Conservation (phyloP, 148 eudicot genomes). For the Camellia sinensis region DNA sequence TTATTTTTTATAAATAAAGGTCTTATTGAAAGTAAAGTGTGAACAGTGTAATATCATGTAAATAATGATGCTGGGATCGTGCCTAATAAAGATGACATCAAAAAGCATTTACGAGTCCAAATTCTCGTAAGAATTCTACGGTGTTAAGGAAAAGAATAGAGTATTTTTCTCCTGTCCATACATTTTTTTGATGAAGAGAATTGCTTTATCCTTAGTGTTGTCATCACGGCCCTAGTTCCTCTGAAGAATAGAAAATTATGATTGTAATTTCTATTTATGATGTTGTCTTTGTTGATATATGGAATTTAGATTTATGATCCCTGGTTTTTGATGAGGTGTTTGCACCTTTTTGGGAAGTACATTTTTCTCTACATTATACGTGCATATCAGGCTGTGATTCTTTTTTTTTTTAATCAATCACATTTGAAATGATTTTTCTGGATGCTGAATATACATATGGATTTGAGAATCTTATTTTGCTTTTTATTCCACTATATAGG, state of each 20-base stretch:
- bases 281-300: not conserved
- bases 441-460: not conserved
- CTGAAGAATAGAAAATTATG: not conserved
- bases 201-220: not conserved
- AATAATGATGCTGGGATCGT: not conserved
- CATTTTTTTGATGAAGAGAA: not conserved
- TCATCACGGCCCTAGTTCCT: not conserved
- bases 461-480: not conserved
- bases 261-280: not conserved
- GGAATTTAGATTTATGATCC: not conserved
- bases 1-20: not conserved
- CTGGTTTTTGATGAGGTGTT: not conserved
- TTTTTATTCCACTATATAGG: not conserved
- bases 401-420: not conserved
- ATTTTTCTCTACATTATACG: not conserved
- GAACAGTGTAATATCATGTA: not conserved
- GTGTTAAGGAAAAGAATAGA: not conserved
- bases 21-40: not conserved
- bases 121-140: not conserved
- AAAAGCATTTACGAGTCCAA: not conserved
- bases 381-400: not conserved
- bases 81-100: not conserved
- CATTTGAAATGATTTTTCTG: not conserved
- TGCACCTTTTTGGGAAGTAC: not conserved
- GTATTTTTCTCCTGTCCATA: not conserved